Evolutionary conservation across 306 rosid genomes (phyloP).

Genomic region (Malus sieversii): DNA sequence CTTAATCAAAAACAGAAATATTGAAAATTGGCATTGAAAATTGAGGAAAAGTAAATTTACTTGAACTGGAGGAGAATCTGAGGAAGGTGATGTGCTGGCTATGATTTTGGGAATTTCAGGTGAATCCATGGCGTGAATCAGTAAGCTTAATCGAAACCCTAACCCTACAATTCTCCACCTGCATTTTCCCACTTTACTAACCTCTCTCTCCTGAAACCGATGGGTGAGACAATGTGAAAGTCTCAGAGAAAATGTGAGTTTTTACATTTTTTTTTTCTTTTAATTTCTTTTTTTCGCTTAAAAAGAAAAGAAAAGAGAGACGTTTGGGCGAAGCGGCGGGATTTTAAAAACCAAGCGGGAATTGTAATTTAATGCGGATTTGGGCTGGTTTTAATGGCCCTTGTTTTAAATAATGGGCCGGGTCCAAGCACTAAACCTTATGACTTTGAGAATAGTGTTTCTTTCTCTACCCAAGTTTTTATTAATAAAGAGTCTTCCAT

Average conservation of each 20-base stretch:
- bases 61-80: slow-evolving; percentile 39
- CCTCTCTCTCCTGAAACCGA: slow-evolving; percentile 18
- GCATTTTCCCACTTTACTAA: slow-evolving; percentile 15
- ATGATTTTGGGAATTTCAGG: slow-evolving; percentile 30
- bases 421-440: neutral
- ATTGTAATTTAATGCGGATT: neutral
- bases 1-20: neutral
- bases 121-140: slow-evolving; percentile 38
- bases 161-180: slow-evolving; percentile 15
- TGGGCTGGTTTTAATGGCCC: neutral
- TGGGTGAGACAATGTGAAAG: neutral
- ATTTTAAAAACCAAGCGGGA: slow-evolving; percentile 58
- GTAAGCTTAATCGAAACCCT: slow-evolving; percentile 12
- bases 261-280: neutral
- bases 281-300: neutral
- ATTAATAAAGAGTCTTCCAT: too few species aligned
- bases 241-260: neutral
- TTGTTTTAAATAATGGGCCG: neutral
- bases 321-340: slow-evolving; percentile 33
- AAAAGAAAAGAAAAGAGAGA: neutral
- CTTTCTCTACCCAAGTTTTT: too few species aligned
- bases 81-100: slow-evolving; percentile 11
- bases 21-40: neutral
- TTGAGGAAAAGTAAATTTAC: slow-evolving; percentile 14
- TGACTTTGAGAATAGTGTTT: too few species aligned